phyloP scores from a whole-genome alignment of 108 stramenopile species.

The Aureococcus anophagefferens region DNA sequence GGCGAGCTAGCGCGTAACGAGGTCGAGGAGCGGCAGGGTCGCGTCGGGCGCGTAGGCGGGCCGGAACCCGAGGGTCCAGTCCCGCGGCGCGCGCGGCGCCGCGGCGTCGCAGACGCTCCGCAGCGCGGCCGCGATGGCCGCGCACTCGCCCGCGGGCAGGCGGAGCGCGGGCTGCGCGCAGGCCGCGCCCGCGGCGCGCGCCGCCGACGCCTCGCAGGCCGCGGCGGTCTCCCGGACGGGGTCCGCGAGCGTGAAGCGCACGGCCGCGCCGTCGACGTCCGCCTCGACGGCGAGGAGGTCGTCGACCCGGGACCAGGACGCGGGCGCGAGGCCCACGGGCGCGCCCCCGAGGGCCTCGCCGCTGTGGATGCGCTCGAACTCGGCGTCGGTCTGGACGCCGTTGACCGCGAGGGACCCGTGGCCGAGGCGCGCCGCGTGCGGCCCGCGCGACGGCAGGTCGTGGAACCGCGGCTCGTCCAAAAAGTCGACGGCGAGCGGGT shows the following conservation, averaged over 20 bases:
- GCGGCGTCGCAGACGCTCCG: background rate
- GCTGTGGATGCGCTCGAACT: background rate
- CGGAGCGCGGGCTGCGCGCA: background rate
- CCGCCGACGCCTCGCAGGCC: background rate
- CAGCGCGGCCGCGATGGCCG: background rate
- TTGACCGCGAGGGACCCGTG: background rate
- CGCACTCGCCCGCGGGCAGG: too few species aligned
- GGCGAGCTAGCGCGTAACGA: too few species aligned
- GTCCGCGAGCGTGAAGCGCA: background rate
- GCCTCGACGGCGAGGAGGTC: background rate
- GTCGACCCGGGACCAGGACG: background rate
- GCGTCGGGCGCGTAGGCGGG: background rate
- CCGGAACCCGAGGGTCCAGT: background rate
- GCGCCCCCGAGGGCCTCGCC: too few species aligned
- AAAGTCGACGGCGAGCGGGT: background rate
- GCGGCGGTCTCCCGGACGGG: background rate
- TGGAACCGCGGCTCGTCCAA: background rate
- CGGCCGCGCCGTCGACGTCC: background rate
- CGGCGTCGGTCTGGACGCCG: background rate
- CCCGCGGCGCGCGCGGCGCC: background rate
- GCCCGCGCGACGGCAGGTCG: background rate
- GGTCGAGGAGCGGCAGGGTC: too few species aligned
- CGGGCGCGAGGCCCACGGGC: background rate
- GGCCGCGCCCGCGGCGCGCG: background rate
- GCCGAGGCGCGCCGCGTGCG: background rate